Conservation (phyloP, 768 basidiomycete species). For the Gloeophyllum trabeum region DNA sequence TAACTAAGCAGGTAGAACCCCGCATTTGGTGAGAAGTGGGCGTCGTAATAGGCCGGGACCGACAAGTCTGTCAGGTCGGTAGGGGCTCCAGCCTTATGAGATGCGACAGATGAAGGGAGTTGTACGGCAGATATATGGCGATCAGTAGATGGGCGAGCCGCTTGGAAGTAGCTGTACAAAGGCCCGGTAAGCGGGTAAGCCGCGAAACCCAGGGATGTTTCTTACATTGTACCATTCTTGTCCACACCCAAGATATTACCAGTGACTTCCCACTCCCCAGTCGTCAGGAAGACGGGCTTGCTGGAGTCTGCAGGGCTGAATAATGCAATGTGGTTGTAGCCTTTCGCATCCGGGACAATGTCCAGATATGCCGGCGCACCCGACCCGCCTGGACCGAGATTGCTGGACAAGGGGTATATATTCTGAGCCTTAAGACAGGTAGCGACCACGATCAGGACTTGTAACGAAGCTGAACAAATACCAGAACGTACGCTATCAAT, state of each 20-base stretch:
- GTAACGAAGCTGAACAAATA: too few relatives aligned
- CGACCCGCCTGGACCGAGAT: conserved; percentile 25
- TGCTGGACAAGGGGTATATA: conserved; percentile 37
- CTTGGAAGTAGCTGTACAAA: conserved; percentile 69
- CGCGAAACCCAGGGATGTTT: conserved; percentile 32
- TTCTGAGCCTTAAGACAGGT: conserved; percentile 39
- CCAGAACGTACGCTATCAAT: conserved; percentile 83
- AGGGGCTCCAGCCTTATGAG: conserved; percentile 23
- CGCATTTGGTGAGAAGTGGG: conserved; percentile 74
- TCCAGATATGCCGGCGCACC: conserved; percentile 74
- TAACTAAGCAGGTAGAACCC: conserved; percentile 80
- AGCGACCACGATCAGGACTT: conserved; percentile 2
- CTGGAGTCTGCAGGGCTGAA: conserved; percentile 68
- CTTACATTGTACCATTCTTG: conserved; percentile 44
- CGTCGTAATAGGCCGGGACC: conserved; percentile 45
- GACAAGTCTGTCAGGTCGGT: conserved; percentile 40
- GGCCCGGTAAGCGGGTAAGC: neutral
- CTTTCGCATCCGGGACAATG: conserved; percentile 69
- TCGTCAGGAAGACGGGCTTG: conserved; percentile 74
- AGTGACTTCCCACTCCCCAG: conserved; percentile 86
- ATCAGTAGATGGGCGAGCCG: conserved; percentile 74
- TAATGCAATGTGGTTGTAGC: conserved; percentile 88
- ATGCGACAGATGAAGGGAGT: conserved; percentile 33
- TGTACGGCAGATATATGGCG: conserved; percentile 76
- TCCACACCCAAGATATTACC: conserved; percentile 67